Evolutionary conservation across 2,329 filamentous ascomycete genomes (phyloP).

Genomic region (Didymella lethalis): DNA sequence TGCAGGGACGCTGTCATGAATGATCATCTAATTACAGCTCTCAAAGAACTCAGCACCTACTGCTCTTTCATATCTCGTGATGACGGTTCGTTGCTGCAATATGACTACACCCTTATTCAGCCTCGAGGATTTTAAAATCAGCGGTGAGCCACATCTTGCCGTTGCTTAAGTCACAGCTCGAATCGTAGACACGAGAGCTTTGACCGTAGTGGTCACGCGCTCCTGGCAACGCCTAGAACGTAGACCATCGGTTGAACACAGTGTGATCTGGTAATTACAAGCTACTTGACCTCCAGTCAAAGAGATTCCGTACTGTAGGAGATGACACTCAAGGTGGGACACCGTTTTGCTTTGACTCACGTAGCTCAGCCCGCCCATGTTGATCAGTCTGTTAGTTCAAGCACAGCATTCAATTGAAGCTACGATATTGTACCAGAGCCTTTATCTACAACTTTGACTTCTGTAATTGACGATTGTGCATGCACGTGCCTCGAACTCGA

Average conservation of each 20-base stretch:
- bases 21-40: too few species aligned
- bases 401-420: background rate
- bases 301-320: background rate
- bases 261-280: background rate
- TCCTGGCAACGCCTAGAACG: background rate
- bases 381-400: background rate
- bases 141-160: too few species aligned
- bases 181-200: background rate
- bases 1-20: too few species aligned
- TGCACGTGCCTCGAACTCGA: too few species aligned
- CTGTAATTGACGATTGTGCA: too few species aligned
- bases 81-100: too few species aligned
- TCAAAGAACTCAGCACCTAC: too few species aligned
- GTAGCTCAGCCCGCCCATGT: background rate
- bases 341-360: background rate
- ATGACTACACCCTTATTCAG: too few species aligned
- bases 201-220: background rate
- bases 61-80: too few species aligned
- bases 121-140: too few species aligned
- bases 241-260: background rate
- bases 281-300: background rate
- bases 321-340: background rate
- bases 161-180: too few species aligned
- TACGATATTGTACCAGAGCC: background rate
- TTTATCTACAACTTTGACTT: background rate